Percentiles rank a stretch among this genome's conserved stretches.
These are phyloP conservation scores for Backusella sp. DNA, from an alignment of 192 early-diverging fungal genomes.

Conservation along the genomic window DNA sequence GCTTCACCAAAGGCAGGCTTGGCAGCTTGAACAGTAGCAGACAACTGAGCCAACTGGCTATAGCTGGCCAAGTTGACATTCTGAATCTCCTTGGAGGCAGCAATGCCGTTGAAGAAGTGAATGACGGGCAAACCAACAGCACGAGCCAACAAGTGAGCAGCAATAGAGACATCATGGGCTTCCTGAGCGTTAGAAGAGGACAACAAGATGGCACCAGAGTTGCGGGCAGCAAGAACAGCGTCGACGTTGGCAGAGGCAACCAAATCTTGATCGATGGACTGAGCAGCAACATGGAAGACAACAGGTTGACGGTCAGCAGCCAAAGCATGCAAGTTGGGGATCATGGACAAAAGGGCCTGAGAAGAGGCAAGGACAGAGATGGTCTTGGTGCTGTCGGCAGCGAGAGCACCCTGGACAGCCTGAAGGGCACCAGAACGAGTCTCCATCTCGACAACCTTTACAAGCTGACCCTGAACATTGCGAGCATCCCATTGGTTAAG, in stretches of 20 bases:
- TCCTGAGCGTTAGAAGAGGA: conserved; percentile 80
- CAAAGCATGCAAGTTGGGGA: conserved; percentile 79
- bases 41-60: conserved; percentile 45
- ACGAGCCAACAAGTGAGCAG: conserved; percentile 77
- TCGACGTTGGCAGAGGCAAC: conserved; percentile 60
- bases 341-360: conserved; percentile 75
- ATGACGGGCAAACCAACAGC: conserved; percentile 67
- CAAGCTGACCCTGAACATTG: conserved; percentile 69
- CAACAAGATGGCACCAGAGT: conserved; percentile 78
- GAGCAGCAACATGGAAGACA: conserved; percentile 83
- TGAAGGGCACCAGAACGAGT: conserved; percentile 78
- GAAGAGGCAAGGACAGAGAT: conserved; percentile 68
- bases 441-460: conserved; percentile 73
- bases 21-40: conserved; percentile 8
- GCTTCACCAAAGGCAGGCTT: conserved; percentile 11
- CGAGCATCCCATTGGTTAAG: conserved; percentile 65
- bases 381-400: conserved; percentile 35
- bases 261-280: conserved; percentile 60
- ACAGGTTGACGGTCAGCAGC: conserved; percentile 57
- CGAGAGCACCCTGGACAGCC: conserved; percentile 75
- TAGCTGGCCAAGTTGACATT: conserved; percentile 55
- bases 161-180: conserved; percentile 83
- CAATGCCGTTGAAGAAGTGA: conserved; percentile 78
- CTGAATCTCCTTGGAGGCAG: conserved; percentile 50
- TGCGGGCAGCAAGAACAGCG: conserved; percentile 71